These are phyloP conservation scores for Suillus clintonianus DNA, from an alignment of 768 basidiomycete species.

Conservation along the genomic window DNA sequence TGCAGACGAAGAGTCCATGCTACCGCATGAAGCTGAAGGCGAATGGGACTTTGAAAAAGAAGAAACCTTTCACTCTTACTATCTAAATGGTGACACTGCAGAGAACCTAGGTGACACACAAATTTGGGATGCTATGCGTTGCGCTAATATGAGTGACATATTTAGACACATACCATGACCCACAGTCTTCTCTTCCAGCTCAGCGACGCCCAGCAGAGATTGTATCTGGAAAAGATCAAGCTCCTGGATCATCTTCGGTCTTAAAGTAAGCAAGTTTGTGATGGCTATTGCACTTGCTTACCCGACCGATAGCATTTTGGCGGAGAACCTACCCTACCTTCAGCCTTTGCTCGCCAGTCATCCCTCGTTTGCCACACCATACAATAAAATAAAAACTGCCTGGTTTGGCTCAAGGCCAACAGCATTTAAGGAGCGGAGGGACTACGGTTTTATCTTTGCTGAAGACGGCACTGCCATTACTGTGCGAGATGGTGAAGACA, in stretches of 20 bases:
- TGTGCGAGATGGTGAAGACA: neutral
- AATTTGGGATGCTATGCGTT: neutral
- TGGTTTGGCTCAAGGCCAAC: neutral
- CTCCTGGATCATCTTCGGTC: neutral
- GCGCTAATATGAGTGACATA: neutral
- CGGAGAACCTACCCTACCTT: neutral
- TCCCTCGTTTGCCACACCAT: neutral
- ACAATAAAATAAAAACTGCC: neutral
- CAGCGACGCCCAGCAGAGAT: neutral
- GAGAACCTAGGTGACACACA: neutral
- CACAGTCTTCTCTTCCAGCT: neutral
- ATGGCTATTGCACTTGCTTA: no score
- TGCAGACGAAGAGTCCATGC: neutral
- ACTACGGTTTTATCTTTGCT: neutral
- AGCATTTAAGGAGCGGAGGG: neutral
- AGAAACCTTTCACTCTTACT: neutral
- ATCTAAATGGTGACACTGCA: neutral
- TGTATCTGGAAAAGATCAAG: no score
- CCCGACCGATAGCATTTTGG: neutral
- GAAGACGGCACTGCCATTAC: neutral
- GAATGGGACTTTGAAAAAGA: neutral
- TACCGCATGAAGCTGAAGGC: neutral
- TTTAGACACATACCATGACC: neutral
- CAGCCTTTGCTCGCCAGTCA: neutral
- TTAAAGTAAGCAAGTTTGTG: neutral